Evolutionary conservation across 345 rosid genomes (phyloP).

Genomic region (Salix suchowensis): DNA sequence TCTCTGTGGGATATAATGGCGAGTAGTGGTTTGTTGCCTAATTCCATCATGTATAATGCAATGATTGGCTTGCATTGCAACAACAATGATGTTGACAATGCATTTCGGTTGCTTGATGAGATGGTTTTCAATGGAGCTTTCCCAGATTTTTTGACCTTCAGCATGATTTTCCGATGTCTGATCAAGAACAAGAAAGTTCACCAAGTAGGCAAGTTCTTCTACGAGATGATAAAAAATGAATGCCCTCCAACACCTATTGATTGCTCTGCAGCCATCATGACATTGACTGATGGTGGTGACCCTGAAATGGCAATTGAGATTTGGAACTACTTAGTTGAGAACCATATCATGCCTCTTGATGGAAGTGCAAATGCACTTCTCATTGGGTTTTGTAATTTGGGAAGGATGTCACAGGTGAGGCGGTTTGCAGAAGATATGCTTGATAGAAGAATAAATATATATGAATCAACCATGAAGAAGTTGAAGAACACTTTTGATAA

Average conservation of each 20-base stretch:
- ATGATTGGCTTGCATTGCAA: constrained; percentile 45
- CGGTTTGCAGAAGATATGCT: constrained; percentile 46
- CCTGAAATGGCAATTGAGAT: constrained; percentile 54
- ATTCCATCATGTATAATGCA: constrained; percentile 44
- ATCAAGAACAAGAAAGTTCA: constrained; percentile 41
- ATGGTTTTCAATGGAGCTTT: constrained; percentile 52
- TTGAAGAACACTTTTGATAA: constrained; percentile 38
- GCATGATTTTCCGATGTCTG: constrained; percentile 46
- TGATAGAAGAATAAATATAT: constrained; percentile 35
- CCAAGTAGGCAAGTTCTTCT: constrained; percentile 37
- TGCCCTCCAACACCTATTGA: constrained; percentile 36
- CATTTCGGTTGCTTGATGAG: constrained; percentile 43
- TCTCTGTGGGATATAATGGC: constrained; percentile 45
- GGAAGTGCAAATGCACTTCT: constrained; percentile 45
- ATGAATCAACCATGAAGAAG: constrained; percentile 45
- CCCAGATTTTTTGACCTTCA: constrained; percentile 47
- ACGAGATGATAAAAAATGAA: constrained; percentile 59
- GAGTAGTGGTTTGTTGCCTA: constrained; percentile 37
- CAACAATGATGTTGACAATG: constrained; percentile 33
- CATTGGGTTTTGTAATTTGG: constrained; percentile 40
- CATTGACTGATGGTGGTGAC: constrained; percentile 43
- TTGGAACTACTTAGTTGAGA: constrained; percentile 53
- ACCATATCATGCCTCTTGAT: constrained; percentile 34
- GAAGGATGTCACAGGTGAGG: constrained; percentile 41
- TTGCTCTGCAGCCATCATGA: constrained; percentile 39